phyloP scores from a whole-genome alignment of 148 eudicot genomes.

The Rhododendron simsii region DNA sequence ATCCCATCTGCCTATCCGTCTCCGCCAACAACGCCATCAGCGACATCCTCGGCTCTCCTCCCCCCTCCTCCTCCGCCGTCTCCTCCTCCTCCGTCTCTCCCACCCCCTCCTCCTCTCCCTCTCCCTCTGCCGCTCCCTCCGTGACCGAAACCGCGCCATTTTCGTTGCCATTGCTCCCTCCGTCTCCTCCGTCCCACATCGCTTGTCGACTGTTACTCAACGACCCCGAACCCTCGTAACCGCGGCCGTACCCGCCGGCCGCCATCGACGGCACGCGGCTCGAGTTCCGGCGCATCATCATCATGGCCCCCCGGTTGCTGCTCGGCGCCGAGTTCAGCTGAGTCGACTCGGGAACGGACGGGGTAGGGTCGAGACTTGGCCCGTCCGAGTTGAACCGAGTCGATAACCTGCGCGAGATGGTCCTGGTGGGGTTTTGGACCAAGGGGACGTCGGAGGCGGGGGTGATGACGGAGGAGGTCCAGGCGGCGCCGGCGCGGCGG shows the following conservation, averaged over 20 bases:
- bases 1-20: slow-evolving; percentile 58
- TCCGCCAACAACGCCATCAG: slow-evolving; percentile 87
- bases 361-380: neutral
- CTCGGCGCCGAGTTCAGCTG: neutral
- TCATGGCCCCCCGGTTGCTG: neutral
- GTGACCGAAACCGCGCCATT: neutral
- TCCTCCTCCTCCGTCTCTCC: slow-evolving; percentile 20
- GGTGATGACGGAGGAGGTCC: slow-evolving; percentile 27
- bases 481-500: slow-evolving; percentile 25
- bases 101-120: slow-evolving; percentile 6
- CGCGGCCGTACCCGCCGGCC: neutral
- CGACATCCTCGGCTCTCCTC: slow-evolving; percentile 46
- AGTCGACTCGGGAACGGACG: neutral
- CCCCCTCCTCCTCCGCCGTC: slow-evolving; percentile 23
- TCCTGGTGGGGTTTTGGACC: neutral
- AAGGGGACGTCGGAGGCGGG: slow-evolving; percentile 36
- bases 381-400: slow-evolving; percentile 5
- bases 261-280: slow-evolving; percentile 10
- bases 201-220: neutral
- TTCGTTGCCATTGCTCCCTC: neutral
- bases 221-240: neutral
- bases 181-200: neutral
- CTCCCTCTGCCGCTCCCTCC: neutral
- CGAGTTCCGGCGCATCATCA: slow-evolving; percentile 11
- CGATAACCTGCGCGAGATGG: slow-evolving; percentile 14